phyloP scores from a whole-genome alignment of 257 asterid species.

The Solanum neorickii region DNA sequence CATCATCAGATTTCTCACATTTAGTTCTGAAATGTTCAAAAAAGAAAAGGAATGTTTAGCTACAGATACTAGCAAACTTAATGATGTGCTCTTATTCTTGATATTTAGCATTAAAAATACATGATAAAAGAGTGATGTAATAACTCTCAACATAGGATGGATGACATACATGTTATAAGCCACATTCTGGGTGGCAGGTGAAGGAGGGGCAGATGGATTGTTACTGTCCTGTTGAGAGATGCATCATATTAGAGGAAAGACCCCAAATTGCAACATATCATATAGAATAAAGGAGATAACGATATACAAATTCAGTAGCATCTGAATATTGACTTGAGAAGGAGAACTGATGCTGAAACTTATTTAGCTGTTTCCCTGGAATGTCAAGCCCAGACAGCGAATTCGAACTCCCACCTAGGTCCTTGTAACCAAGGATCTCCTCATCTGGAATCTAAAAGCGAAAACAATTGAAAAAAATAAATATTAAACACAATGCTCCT shows the following conservation, averaged over 20 bases:
- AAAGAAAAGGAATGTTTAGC: not conserved
- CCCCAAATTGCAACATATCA: not conserved
- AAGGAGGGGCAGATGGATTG: constrained; percentile 29
- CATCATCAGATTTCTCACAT: constrained; percentile 50
- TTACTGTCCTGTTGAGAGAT: constrained; percentile 60
- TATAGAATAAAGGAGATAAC: not conserved
- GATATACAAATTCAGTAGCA: constrained; percentile 55
- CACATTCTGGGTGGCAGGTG: constrained; percentile 26
- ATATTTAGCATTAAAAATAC: not conserved
- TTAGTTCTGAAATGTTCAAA: constrained; percentile 29
- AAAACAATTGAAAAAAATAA: not conserved
- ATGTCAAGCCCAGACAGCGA: constrained; percentile 10
- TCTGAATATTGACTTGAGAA: constrained; percentile 62
- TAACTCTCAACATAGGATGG: constrained; percentile 6
- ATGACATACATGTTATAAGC: constrained; percentile 41
- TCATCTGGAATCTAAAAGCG: constrained; percentile 64
- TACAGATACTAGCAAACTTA: constrained; percentile 2
- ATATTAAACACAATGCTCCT: not conserved
- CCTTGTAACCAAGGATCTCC: constrained; percentile 51
- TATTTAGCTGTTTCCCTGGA: constrained; percentile 37
- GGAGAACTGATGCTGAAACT: constrained; percentile 53
- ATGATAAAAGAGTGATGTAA: not conserved
- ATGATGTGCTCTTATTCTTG: not conserved
- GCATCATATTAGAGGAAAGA: constrained; percentile 12
- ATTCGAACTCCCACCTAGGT: constrained; percentile 33